Percentiles rank a stretch among this genome's conserved stretches.
Conservation (phyloP, 495 filamentous ascomycete species). For the Tuber borchii region DNA sequence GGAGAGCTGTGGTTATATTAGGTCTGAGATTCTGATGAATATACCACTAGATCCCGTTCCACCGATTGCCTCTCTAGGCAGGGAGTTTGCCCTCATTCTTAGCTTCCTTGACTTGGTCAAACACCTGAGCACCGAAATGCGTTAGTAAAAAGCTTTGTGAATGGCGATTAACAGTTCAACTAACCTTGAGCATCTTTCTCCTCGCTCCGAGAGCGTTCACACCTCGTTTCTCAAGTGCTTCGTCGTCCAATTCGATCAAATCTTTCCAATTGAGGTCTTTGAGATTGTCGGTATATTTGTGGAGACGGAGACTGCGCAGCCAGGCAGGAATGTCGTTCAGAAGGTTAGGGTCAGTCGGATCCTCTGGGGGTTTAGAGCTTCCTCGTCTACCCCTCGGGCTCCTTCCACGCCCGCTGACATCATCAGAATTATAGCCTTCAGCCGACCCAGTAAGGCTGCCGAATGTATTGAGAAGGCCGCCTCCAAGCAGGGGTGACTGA, state of each 20-base stretch:
- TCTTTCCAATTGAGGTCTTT: constrained; percentile 98
- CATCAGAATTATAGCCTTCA: constrained; percentile 91
- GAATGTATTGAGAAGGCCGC: constrained; percentile 67
- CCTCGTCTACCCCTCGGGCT: constrained; percentile 89
- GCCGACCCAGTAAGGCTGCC: constrained; percentile 54
- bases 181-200: constrained; percentile 95
- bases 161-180: constrained; percentile 27
- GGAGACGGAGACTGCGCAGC: constrained; percentile 87
- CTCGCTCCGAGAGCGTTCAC: constrained; percentile 92
- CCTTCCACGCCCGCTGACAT: constrained; percentile 80
- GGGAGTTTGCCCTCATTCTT: constrained; percentile 39
- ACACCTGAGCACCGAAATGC: constrained; percentile 53
- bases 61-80: constrained; percentile 1
- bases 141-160: background rate
- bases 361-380: constrained; percentile 94
- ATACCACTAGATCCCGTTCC: background rate
- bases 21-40: background rate
- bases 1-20: background rate
- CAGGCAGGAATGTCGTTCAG: constrained; percentile 94
- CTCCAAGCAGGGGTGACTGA: constrained; percentile 71
- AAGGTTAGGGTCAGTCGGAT: constrained; percentile 84
- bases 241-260: constrained; percentile 83
- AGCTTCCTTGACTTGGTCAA: constrained; percentile 84
- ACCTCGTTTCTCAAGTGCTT: constrained; percentile 83
- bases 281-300: constrained; percentile 97